Conservation (phyloP, 2,329 filamentous ascomycete genomes). For the Penicillium concentricum region DNA sequence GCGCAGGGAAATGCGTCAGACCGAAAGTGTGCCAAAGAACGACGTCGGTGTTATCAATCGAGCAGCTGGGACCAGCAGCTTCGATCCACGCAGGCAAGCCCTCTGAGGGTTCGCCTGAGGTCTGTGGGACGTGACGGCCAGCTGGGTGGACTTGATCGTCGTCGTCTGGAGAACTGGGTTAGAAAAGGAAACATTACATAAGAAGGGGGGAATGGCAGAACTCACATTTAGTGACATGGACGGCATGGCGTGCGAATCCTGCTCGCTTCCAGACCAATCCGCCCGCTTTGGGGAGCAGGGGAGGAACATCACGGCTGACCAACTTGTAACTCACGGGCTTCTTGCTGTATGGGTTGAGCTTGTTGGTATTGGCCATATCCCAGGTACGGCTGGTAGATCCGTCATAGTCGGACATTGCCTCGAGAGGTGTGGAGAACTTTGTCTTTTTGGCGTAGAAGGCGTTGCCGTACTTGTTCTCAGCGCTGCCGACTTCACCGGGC, state of each 20-base stretch:
- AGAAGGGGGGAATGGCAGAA: constrained; percentile 9
- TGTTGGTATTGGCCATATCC: constrained; percentile 85
- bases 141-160: constrained; percentile 83
- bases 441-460: constrained; percentile 85
- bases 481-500: constrained; percentile 72
- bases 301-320: constrained; percentile 79
- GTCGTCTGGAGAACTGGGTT: constrained; percentile 54
- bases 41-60: constrained; percentile 77
- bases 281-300: constrained; percentile 74
- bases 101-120: constrained; percentile 71
- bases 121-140: constrained; percentile 83
- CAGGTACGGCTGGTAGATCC: constrained; percentile 76
- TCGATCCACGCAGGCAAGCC: constrained; percentile 75
- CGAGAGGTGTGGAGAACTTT: constrained; percentile 67
- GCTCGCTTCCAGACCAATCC: constrained; percentile 86
- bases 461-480: constrained; percentile 85
- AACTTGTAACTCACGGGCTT: constrained; percentile 88
- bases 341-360: constrained; percentile 79
- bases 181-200: neutral
- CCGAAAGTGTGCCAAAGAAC: constrained; percentile 96
- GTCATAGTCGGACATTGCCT: constrained; percentile 76
- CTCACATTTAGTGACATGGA: constrained; percentile 87
- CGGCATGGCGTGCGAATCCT: constrained; percentile 80
- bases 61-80: constrained; percentile 60
- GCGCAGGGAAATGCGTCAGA: constrained; percentile 81